Percentiles rank a stretch among this genome's conserved stretches.
Conservation (phyloP, 306 rosid genomes). For the Lathyrus oleraceus region DNA sequence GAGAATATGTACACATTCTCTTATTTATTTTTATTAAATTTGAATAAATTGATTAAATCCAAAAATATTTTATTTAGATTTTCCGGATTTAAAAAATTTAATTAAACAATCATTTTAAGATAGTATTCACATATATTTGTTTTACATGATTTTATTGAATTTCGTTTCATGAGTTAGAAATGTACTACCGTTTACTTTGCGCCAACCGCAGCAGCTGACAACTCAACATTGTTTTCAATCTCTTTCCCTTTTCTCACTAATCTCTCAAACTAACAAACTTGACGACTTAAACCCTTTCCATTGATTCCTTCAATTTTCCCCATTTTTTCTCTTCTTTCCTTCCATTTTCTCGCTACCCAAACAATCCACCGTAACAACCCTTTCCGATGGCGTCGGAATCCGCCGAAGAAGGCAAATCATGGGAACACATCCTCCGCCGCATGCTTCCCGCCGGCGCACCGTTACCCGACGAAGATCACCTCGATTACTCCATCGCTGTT, state of each 20-base stretch:
- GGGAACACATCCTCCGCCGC: conserved; percentile 64
- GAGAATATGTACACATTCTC: no score
- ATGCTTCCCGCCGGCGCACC: conserved; percentile 86
- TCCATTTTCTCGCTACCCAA: conserved; percentile 44
- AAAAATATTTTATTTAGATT: no score
- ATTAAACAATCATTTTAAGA: no score
- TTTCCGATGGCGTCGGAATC: conserved; percentile 60
- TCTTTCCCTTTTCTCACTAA: conserved; percentile 11
- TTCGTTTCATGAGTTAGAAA: no score
- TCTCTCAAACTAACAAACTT: not conserved
- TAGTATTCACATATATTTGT: no score
- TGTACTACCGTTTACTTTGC: conserved; percentile 42
- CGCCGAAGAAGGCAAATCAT: conserved; percentile 50
- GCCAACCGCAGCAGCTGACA: conserved; percentile 44
- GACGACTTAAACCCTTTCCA: conserved; percentile 21
- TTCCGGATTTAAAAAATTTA: no score
- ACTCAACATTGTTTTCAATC: conserved; percentile 22
- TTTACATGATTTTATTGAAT: no score
- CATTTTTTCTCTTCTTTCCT: conserved; percentile 21
- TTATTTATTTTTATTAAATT: no score
- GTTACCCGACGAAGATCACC: conserved; percentile 80
- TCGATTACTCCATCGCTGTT: conserved; percentile 78
- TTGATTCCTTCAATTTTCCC: conserved; percentile 24
- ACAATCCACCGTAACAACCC: not conserved
- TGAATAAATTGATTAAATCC: no score